Conservation (phyloP, 2,329 filamentous ascomycete species). For the Domatiomyces globalis region DNA sequence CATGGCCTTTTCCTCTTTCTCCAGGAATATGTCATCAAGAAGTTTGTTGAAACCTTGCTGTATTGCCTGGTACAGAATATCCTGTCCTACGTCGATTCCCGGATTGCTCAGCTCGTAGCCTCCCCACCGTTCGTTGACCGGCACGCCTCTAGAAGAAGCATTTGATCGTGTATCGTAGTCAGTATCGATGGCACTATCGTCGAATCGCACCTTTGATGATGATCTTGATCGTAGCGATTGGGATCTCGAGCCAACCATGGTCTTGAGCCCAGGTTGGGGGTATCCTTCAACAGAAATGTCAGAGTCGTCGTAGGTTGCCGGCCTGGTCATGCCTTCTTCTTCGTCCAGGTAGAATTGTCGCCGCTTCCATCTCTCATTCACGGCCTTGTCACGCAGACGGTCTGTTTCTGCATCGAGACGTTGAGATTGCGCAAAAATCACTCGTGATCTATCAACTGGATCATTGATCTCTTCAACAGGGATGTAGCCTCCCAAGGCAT, state of each 20-base stretch:
- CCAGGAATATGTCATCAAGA: conserved; percentile 71
- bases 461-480: conserved; percentile 30
- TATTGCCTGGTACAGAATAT: conserved; percentile 80
- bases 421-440: conserved; percentile 26
- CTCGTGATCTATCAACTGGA: conserved; percentile 27
- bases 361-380: conserved; percentile 61
- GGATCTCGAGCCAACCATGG: conserved; percentile 23
- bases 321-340: conserved; percentile 59
- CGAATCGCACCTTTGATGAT: conserved; percentile 66
- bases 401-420: conserved; percentile 28
- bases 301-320: conserved; percentile 43
- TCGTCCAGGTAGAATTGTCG: conserved; percentile 73
- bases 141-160: conserved; percentile 56
- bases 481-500: conserved; percentile 29
- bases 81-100: conserved; percentile 69
- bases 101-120: conserved; percentile 66
- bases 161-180: conserved; percentile 60
- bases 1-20: conserved; percentile 62
- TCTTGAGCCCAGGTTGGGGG: conserved; percentile 42
- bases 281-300: conserved; percentile 29
- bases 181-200: conserved; percentile 49
- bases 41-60: conserved; percentile 90
- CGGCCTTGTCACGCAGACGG: conserved; percentile 26
- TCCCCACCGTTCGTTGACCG: conserved; percentile 55
- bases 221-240: conserved; percentile 50